Base-by-base conservation (phyloP, 805 yeast species). In the Saturnispora hagleri region DNA sequence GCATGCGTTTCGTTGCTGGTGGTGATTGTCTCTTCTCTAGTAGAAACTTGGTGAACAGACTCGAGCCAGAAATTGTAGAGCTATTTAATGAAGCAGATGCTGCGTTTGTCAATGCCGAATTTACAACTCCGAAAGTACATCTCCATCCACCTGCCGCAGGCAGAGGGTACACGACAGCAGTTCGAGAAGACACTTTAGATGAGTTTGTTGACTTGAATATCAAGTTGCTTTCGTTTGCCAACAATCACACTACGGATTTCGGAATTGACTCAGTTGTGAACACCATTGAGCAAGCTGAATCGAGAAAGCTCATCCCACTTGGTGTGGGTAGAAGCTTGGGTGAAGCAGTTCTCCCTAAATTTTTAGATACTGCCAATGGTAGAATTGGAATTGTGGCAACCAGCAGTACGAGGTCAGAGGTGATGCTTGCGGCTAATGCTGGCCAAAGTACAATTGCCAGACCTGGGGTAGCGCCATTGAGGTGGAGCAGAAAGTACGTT, bases 21-120 rank as follows among this genome's bases (percentile, higher is more conserved):
- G 66, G 66, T 50, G 66, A 62, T 53, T 61, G 61, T 38, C 54
- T 62, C 28, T 60, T 61, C 52, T 61, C 65, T 6, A 58, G 63
- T 36, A 58, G 58, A 47, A 62, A 62, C 45, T 56, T 62, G 34
- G 54, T 51, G 18, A 54, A 56, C 18, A 58, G 65, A 55, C 49
- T 62, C n/a, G 64, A 62, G 28, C 59, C 62, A 3, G 57, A 59
- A 43, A 55, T 62, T 27, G 58, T 60, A 34, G 55, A 55, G 18
- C 57, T 56, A 31, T 56, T 63, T 20, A 45, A 53, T n/a, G 56
- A 51, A 24, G 51, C 62, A 13, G 67, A 62, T 53, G 63, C 60
- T 3, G 58, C 56, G 36, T 60, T 61, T 51, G 61, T 56, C 20
- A 62, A 62, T 52, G 63, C 64, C 5, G 66, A 62, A 54, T 62